Percentiles rank a stretch among this genome's conserved stretches.
phyloP scores from a whole-genome alignment of 1,284 basidiomycete genomes.

The Grifola frondosa region DNA sequence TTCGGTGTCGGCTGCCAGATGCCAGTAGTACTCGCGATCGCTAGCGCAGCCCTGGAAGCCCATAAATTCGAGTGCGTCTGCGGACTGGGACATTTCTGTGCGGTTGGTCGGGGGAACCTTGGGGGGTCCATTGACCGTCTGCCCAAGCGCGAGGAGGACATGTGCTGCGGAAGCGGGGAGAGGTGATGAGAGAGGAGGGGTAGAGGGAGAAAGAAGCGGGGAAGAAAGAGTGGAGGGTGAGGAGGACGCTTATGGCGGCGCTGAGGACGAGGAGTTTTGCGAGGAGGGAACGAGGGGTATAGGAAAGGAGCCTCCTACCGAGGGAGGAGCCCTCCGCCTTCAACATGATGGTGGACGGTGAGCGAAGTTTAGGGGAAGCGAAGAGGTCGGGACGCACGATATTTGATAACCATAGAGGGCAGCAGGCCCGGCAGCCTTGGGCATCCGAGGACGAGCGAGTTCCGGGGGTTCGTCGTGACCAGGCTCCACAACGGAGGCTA shows the following conservation, averaged over 20 bases:
- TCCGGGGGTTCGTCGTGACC: no score
- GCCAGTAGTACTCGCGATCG: slow-evolving; percentile 60
- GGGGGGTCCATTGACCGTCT: slow-evolving; percentile 42
- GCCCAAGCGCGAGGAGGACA: slow-evolving; percentile 47
- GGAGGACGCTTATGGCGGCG: slow-evolving; percentile 15
- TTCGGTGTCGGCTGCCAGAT: slow-evolving; percentile 50
- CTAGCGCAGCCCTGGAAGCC: slow-evolving; percentile 62
- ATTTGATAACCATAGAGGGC: no score
- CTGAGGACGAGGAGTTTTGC: slow-evolving; percentile 15
- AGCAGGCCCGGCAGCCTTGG: no score
- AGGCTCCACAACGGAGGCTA: no score
- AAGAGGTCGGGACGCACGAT: no score
- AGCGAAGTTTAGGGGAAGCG: neutral
- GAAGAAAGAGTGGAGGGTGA: slow-evolving; percentile 15
- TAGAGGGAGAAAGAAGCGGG: slow-evolving; percentile 10
- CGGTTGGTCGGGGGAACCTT: slow-evolving; percentile 26
- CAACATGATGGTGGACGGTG: slow-evolving; percentile 11
- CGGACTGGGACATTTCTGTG: slow-evolving; percentile 14
- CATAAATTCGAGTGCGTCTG: slow-evolving; percentile 48
- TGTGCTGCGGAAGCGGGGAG: slow-evolving; percentile 12
- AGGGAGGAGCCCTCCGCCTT: no score
- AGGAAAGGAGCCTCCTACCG: slow-evolving; percentile 14
- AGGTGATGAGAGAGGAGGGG: slow-evolving; percentile 7
- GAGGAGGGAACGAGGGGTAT: slow-evolving; percentile 14
- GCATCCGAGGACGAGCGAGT: no score